phyloP scores from a whole-genome alignment of 192 early-diverging fungal species.

The Coemansia asiatica region DNA sequence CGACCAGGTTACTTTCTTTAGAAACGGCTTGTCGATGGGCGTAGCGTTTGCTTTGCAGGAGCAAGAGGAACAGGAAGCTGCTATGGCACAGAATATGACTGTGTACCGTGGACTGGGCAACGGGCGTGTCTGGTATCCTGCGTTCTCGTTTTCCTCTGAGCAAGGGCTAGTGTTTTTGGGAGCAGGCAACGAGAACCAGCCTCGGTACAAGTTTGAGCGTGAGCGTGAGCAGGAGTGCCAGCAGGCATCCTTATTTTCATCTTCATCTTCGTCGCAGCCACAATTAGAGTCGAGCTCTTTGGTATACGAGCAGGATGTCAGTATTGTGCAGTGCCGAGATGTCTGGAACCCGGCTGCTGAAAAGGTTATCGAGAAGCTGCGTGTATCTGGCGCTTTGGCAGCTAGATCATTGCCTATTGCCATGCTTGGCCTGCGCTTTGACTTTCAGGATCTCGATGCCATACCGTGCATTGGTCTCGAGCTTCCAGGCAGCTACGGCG shows the following conservation, averaged over 20 bases:
- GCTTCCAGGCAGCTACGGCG: not conserved
- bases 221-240: not conserved
- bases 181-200: slow-evolving; percentile 7
- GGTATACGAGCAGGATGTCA: not conserved
- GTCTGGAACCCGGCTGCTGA: not conserved
- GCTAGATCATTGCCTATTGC: not conserved
- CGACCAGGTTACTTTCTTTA: slow-evolving; percentile 39
- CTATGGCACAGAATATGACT: slow-evolving; percentile 9
- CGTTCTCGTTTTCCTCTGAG: slow-evolving; percentile 41
- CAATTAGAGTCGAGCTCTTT: not conserved
- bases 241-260: too few species aligned
- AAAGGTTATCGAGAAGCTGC: not conserved
- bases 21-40: slow-evolving; percentile 38
- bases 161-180: slow-evolving; percentile 50
- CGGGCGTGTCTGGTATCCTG: slow-evolving; percentile 50
- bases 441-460: not conserved
- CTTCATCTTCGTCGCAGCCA: too few species aligned
- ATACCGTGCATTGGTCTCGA: not conserved
- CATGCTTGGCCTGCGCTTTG: not conserved
- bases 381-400: not conserved
- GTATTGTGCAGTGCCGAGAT: not conserved
- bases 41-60: slow-evolving; percentile 43
- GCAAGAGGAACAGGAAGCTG: slow-evolving; percentile 21
- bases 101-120: slow-evolving; percentile 21
- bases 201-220: not conserved